Base-by-base conservation (phyloP, 805 yeast genomes). In the Candida anglica region DNA sequence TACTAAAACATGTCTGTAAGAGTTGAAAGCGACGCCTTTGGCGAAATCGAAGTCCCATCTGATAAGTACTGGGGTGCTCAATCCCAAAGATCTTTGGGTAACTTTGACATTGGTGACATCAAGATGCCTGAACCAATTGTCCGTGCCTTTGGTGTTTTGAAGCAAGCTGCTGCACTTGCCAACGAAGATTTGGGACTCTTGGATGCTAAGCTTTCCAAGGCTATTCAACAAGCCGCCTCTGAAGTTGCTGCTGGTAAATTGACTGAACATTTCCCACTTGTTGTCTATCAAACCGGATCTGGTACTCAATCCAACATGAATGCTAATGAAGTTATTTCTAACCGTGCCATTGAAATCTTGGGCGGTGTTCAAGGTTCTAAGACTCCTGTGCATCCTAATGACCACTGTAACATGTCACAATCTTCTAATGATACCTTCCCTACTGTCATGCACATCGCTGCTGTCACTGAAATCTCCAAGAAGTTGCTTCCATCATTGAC, bases 371-470 rank as follows among this genome's bases (percentile, higher is more conserved):
- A 83, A 55, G 98, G 98, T 41, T 81, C 96, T 42, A 93, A 93
- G 72, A 74, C 67, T 43, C 96, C 96, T 20, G 96, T 93, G 36
- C 98, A 93, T 67, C 98, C 98, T 46, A 93, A 93, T 68, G 98
- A 93, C 66, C 98, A 93, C 68, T 94, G 89, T 53, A 93, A 93
- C 75, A 89, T 87, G 86, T 86, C 96, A 14, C 98, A 93, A 70
- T 86, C 96, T n/a, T 87, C 96, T 30, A 93, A 93, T 63, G 98
- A 93, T 68, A 93, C 98, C 36, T 93, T 93, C 85, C 98, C 98
- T 48, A 89, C 98, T 23, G 98, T 91, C 37, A 93, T 93, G 98
- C 98, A 93, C 71, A 91, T 93, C 66, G 97, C 98, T 37, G 96
- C 98, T 14, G 96, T 89, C 43, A 76, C 84, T 27, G 96, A 91